A percentile compares a stretch with the other conserved stretches of the same genome.
Evolutionary conservation across 805 yeast genomes (phyloP).

Genomic region (Metschnikowia drakensbergensis): DNA sequence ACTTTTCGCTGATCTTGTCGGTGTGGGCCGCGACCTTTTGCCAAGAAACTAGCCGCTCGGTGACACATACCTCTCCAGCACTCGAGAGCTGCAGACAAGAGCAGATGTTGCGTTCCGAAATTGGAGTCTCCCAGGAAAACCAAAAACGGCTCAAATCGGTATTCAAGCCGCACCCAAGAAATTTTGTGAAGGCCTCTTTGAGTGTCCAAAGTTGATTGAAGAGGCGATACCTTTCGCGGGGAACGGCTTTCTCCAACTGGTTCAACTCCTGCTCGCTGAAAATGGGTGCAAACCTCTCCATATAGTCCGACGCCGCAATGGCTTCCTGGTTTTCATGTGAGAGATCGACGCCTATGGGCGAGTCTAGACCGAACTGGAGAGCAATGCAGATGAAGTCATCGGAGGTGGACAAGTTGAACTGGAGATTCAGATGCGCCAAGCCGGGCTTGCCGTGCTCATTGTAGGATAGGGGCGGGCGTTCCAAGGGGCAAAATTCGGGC

Average conservation of each 20-base stretch:
- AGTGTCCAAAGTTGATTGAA: conserved; percentile 72
- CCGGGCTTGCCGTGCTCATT: conserved; percentile 58
- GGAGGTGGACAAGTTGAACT: conserved; percentile 62
- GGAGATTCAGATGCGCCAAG: conserved; percentile 23
- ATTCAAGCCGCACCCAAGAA: conserved; percentile 53
- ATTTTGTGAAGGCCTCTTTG: conserved; percentile 73
- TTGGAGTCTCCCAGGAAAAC: conserved; percentile 3
- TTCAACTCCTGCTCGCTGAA: conserved; percentile 35
- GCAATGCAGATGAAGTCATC: conserved; percentile 46
- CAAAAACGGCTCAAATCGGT: conserved; percentile 14
- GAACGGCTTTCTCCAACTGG: conserved; percentile 21
- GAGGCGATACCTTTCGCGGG: conserved; percentile 20
- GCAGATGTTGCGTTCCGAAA: not conserved
- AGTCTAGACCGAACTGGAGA: conserved; percentile 24
- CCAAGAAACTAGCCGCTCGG: not conserved
- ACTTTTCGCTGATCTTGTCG: not conserved
- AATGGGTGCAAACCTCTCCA: conserved; percentile 40
- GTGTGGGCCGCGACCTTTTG: not conserved
- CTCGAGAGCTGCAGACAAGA: not conserved
- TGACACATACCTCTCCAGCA: not conserved
- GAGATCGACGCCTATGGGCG: conserved; percentile 35
- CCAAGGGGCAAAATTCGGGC: conserved; percentile 16
- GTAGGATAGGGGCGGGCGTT: conserved; percentile 24
- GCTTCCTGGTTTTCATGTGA: conserved; percentile 32
- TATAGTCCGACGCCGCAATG: conserved; percentile 23